Conservation (phyloP, 495 filamentous ascomycete genomes). For the Penicillium subrubescens region DNA sequence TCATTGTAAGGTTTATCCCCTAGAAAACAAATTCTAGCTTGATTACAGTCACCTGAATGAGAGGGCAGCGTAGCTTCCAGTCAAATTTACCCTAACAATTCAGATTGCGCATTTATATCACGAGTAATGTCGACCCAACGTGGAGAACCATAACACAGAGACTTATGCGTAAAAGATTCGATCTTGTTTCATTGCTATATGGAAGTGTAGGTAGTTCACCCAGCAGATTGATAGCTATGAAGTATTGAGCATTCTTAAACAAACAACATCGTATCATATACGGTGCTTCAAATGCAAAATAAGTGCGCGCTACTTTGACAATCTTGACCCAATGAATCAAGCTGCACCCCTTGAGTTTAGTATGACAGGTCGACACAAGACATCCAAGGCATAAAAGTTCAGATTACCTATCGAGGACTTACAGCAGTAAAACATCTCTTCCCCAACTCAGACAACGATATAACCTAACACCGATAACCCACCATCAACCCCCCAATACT, state of each 20-base stretch:
- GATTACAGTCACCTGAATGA: too few relatives aligned
- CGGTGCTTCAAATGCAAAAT: neutral
- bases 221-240: too few relatives aligned
- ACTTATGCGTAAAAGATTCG: too few relatives aligned
- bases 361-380: neutral
- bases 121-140: too few relatives aligned
- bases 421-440: neutral
- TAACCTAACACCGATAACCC: constrained; percentile 4
- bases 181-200: too few relatives aligned
- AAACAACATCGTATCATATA: neutral
- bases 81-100: too few relatives aligned
- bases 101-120: too few relatives aligned
- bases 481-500: constrained; percentile 2
- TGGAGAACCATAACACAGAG: too few relatives aligned
- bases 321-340: neutral
- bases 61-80: too few relatives aligned
- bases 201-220: too few relatives aligned
- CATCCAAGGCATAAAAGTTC: neutral
- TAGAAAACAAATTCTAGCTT: too few relatives aligned
- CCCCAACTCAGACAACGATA: neutral
- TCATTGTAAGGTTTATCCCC: too few relatives aligned
- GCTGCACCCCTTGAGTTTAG: neutral
- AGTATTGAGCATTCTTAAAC: neutral
- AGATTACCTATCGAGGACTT: neutral
- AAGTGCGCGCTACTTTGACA: neutral